These are phyloP conservation scores for Trichosanthes cucumerina DNA, from an alignment of 306 rosid genomes.

Conservation along the genomic window DNA sequence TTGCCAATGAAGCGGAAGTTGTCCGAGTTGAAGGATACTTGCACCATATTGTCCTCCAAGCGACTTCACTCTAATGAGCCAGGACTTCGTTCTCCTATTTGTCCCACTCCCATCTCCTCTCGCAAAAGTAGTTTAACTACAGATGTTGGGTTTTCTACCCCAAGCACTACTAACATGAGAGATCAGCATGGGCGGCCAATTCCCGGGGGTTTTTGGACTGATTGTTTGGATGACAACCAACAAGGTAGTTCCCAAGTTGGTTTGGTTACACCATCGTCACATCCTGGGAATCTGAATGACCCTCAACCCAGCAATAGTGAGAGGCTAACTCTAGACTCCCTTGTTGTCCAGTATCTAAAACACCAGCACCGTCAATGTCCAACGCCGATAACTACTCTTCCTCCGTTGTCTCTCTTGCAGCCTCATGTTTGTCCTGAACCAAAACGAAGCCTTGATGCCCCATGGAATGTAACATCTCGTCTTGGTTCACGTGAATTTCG, in stretches of 20 bases:
- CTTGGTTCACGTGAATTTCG: slow-evolving; percentile 87
- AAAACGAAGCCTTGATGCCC: slow-evolving; percentile 85
- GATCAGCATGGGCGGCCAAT: slow-evolving; percentile 40
- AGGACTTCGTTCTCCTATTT: slow-evolving; percentile 68
- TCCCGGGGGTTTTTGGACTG: slow-evolving; percentile 25
- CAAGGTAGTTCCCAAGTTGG: slow-evolving; percentile 28
- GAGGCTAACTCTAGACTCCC: slow-evolving; percentile 70
- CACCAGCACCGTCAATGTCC: slow-evolving; percentile 99
- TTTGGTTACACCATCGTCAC: slow-evolving; percentile 48
- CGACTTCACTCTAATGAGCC: slow-evolving; percentile 57
- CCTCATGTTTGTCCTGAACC: slow-evolving; percentile 99
- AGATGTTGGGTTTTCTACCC: slow-evolving; percentile 56
- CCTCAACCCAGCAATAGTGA: slow-evolving; percentile 62
- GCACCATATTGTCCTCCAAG: slow-evolving; percentile 44
- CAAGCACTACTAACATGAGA: slow-evolving; percentile 34
- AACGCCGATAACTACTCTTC: slow-evolving; percentile 96
- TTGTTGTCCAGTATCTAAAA: slow-evolving; percentile 88
- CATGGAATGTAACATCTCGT: slow-evolving; percentile 78
- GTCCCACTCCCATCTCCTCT: slow-evolving; percentile 38
- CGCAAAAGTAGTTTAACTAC: slow-evolving; percentile 41
- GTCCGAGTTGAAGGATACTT: slow-evolving; percentile 59
- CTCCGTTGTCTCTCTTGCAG: slow-evolving; percentile 82
- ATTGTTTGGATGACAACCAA: slow-evolving; percentile 56
- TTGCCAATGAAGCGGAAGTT: slow-evolving; percentile 67
- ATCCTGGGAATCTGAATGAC: slow-evolving; percentile 40